phyloP scores from a whole-genome alignment of 2,329 filamentous ascomycete genomes.

The Diaporthe citri region DNA sequence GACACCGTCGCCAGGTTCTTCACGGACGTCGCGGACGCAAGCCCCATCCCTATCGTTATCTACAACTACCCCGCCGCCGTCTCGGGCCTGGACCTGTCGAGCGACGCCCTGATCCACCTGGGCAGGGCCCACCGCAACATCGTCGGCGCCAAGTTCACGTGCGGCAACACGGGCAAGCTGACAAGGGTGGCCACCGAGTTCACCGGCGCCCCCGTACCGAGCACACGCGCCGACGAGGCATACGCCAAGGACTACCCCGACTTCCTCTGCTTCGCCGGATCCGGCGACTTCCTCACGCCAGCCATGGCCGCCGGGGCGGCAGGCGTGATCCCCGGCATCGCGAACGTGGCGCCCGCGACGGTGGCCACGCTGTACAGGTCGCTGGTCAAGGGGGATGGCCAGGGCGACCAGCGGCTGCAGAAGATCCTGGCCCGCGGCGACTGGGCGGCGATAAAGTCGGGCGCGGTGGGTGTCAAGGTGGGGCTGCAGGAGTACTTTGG shows the following conservation, averaged over 20 bases:
- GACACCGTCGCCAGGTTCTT: constrained; percentile 71
- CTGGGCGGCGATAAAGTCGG: constrained; percentile 77
- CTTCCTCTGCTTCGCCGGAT: constrained; percentile 80
- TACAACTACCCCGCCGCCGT: constrained; percentile 69
- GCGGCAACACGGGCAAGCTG: constrained; percentile 71
- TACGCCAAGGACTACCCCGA: constrained; percentile 34
- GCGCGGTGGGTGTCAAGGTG: constrained; percentile 77
- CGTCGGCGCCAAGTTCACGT: constrained; percentile 67
- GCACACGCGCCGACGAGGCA: constrained; percentile 32
- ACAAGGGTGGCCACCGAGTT: constrained; percentile 63
- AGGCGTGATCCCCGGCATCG: constrained; percentile 79
- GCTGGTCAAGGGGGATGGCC: constrained; percentile 66
- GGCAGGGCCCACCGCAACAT: constrained; percentile 63
- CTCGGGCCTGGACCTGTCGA: constrained; percentile 64
- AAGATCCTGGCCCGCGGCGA: constrained; percentile 74
- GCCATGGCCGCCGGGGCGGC: constrained; percentile 77
- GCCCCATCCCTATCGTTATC: constrained; percentile 64
- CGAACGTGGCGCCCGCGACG: constrained; percentile 75
- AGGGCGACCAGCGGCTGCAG: constrained; percentile 67
- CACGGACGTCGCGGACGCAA: constrained; percentile 64
- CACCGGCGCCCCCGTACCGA: constrained; percentile 10
- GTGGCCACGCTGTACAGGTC: constrained; percentile 67
- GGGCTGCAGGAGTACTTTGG: constrained; percentile 72
- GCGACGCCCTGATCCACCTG: constrained; percentile 61
- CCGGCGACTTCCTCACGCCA: constrained; percentile 80